Percentiles rank a stretch among this genome's conserved stretches.
Conservation (phyloP, 345 rosid genomes). For the Nephelium lappaceum region DNA sequence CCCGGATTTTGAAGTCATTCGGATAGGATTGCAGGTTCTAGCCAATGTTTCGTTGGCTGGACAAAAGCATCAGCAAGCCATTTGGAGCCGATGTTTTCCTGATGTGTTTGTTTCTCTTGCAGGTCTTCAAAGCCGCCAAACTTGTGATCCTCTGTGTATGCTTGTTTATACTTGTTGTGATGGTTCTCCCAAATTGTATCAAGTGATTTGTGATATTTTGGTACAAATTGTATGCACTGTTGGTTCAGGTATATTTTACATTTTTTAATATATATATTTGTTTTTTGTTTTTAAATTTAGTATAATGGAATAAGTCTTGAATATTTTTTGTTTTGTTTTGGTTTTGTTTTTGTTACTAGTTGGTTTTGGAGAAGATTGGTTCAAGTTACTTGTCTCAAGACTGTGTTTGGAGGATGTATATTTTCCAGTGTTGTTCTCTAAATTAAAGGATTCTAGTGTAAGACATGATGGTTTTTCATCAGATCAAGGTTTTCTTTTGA, state of each 20-base stretch:
- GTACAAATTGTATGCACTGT: conserved; percentile 54
- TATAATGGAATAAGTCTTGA: neutral
- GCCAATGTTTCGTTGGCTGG: conserved; percentile 76
- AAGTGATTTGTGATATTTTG: conserved; percentile 50
- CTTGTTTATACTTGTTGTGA: conserved; percentile 62
- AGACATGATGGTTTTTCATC: conserved; percentile 36
- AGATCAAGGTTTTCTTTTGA: conserved; percentile 65
- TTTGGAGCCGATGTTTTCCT: conserved; percentile 62
- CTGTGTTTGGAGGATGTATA: conserved; percentile 57
- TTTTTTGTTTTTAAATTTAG: neutral
- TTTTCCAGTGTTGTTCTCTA: conserved; percentile 53
- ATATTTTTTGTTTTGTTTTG: neutral
- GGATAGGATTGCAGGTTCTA: conserved; percentile 61
- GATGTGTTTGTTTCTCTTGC: conserved; percentile 50
- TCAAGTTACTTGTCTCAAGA: conserved; percentile 67
- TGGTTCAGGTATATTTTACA: conserved; percentile 42
- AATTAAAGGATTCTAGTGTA: conserved; percentile 25
- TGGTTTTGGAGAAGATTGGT: conserved; percentile 80
- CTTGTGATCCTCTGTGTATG: conserved; percentile 81
- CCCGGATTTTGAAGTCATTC: conserved; percentile 46
- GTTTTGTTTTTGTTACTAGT: conserved; percentile 36
- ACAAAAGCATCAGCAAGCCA: conserved; percentile 52
- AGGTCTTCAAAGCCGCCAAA: conserved; percentile 42
- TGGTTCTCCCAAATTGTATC: conserved; percentile 44
- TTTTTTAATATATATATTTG: neutral